phyloP scores from a whole-genome alignment of 2,329 filamentous ascomycete genomes.

The Aspergillus ustus region DNA sequence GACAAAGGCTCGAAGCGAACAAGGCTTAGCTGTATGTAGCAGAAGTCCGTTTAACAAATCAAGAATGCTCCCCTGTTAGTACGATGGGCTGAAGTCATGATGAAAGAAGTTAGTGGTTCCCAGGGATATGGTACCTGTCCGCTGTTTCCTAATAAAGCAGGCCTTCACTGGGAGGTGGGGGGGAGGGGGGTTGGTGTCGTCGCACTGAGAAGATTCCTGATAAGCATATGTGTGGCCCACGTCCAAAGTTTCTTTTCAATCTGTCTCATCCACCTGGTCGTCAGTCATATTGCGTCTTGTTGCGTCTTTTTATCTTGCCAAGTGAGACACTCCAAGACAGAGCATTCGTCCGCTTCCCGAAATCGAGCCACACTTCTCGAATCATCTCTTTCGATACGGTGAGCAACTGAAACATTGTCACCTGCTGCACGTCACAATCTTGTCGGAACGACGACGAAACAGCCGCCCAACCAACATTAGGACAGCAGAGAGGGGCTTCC shows the following conservation, averaged over 20 bases:
- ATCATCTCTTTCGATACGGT: constrained; percentile 11
- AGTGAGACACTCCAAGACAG: constrained; percentile 13
- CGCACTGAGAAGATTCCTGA: constrained; percentile 5
- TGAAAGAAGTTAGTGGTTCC: constrained; percentile 13
- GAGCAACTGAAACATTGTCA: constrained; percentile 18
- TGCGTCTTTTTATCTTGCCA: constrained; percentile 2
- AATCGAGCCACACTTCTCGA: constrained; percentile 16
- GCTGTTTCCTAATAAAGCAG: constrained; percentile 14
- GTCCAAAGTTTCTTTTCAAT: background rate
- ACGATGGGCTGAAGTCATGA: constrained; percentile 15
- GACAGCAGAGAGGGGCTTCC: background rate
- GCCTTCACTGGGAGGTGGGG: constrained; percentile 6
- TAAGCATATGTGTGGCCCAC: background rate
- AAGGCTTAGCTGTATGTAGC: constrained; percentile 17
- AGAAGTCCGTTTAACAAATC: constrained; percentile 15
- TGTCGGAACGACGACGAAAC: constrained; percentile 4
- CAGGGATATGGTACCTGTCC: constrained; percentile 10
- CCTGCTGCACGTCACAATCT: constrained; percentile 3
- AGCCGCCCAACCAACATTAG: constrained; percentile 4
- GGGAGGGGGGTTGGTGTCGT: too few species aligned
- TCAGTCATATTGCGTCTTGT: background rate
- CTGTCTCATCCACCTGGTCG: background rate
- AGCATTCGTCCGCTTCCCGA: background rate
- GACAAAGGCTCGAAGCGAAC: constrained; percentile 11
- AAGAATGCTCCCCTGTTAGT: constrained; percentile 14